phyloP scores from a whole-genome alignment of 1,139 yeast genomes.

The Saccharomycopsis phalli region DNA sequence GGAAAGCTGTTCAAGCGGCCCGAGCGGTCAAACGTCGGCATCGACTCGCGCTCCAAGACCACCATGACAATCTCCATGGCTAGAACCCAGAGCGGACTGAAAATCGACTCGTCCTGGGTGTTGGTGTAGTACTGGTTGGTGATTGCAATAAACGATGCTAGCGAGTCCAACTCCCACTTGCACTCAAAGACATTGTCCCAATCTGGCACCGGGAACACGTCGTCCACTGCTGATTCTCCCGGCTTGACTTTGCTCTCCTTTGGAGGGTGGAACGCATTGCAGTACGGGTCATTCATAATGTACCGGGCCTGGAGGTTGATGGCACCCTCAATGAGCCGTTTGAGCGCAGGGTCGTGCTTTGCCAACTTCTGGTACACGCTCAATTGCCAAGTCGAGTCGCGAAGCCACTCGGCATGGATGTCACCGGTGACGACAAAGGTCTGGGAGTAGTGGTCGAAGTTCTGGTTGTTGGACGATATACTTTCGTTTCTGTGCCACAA shows the following conservation, averaged over 20 bases:
- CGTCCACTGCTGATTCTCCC: slow-evolving; percentile 51
- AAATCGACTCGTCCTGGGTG: slow-evolving; percentile 43
- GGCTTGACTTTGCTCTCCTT: slow-evolving; percentile 43
- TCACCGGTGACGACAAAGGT: slow-evolving; percentile 84
- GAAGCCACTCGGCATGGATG: slow-evolving; percentile 80
- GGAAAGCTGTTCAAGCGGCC: slow-evolving; percentile 45
- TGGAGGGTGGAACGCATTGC: slow-evolving; percentile 91
- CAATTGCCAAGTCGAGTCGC: slow-evolving; percentile 81
- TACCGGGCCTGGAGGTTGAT: slow-evolving; percentile 69
- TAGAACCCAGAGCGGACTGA: slow-evolving; percentile 44
- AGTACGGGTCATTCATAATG: slow-evolving; percentile 58
- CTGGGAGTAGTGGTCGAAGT: slow-evolving; percentile 21
- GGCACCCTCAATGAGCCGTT: slow-evolving; percentile 61
- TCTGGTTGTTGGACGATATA: slow-evolving; percentile 13
- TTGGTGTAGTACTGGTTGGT: slow-evolving; percentile 59
- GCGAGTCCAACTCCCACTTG: slow-evolving; percentile 79
- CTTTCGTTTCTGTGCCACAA: slow-evolving; percentile 47
- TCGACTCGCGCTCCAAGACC: slow-evolving; percentile 52
- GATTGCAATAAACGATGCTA: slow-evolving; percentile 72
- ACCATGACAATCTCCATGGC: slow-evolving; percentile 48
- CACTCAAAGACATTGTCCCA: slow-evolving; percentile 77
- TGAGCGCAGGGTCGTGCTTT: slow-evolving; percentile 40
- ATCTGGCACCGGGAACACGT: slow-evolving; percentile 60
- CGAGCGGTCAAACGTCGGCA: slow-evolving; percentile 50
- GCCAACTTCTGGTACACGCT: slow-evolving; percentile 64